phyloP scores from a whole-genome alignment of 2,329 filamentous ascomycete genomes.

The Thielaviopsis populi region DNA sequence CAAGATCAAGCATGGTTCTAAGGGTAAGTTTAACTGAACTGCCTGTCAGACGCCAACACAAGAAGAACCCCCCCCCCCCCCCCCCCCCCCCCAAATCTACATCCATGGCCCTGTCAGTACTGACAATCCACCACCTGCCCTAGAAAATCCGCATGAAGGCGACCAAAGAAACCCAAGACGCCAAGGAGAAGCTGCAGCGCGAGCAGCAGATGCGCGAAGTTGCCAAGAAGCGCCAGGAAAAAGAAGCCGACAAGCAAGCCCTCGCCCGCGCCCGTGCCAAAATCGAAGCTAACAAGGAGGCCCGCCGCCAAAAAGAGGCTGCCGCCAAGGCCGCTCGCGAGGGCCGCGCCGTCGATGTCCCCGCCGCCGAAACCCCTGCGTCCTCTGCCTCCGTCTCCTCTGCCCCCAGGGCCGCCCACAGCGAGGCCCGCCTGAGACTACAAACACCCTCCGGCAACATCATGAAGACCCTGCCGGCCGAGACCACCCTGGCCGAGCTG shows the following conservation, averaged over 20 bases:
- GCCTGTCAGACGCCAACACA: too few relatives aligned
- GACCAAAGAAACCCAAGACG: slow-evolving; percentile 74
- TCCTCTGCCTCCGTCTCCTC: slow-evolving; percentile 29
- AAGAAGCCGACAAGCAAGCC: slow-evolving; percentile 67
- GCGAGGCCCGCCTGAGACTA: slow-evolving; percentile 65
- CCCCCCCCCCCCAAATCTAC: background rate
- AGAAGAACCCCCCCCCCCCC: background rate
- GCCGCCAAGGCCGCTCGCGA: slow-evolving; percentile 73
- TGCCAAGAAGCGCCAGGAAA: slow-evolving; percentile 72
- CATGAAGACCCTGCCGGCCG: slow-evolving; percentile 74
- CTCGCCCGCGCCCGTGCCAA: slow-evolving; percentile 83
- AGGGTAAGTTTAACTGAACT: too few relatives aligned
- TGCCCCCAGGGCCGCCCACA: slow-evolving; percentile 54
- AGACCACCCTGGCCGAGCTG: slow-evolving; percentile 87
- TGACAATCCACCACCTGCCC: background rate
- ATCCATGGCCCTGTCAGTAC: too few relatives aligned
- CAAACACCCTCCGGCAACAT: slow-evolving; percentile 62
- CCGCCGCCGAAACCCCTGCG: slow-evolving; percentile 30
- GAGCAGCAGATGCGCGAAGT: slow-evolving; percentile 91
- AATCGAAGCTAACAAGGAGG: slow-evolving; percentile 89
- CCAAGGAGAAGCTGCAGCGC: slow-evolving; percentile 74
- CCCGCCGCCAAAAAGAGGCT: slow-evolving; percentile 72
- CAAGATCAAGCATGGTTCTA: too few relatives aligned
- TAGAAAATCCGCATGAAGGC: slow-evolving; percentile 66
- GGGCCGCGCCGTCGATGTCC: slow-evolving; percentile 41